Base-by-base conservation (phyloP, 192 early-diverging fungal genomes). In the Coemansia sp. region DNA sequence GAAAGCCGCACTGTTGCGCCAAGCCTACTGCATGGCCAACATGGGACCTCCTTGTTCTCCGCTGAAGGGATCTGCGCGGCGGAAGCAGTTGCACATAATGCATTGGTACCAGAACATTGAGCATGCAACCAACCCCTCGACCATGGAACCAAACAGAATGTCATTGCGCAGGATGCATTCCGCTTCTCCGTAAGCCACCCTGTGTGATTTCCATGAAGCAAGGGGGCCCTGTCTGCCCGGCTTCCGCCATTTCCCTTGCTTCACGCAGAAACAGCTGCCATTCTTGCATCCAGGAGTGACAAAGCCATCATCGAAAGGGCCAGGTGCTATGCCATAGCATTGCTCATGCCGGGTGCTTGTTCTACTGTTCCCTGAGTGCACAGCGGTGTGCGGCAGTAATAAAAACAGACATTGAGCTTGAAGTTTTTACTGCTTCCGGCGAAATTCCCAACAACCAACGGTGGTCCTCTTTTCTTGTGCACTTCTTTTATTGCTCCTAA, bases 361-460 rank as follows among this genome's bases (percentile, higher is more conserved):
- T 18, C 19, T 54, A 54, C 52, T 54, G 52, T 54, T 23, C 21
- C 12, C 23, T 26, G 52, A 26, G 26, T 26, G 3, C 26, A 26
- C 26, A 26, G 26, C 26, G 26, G 7, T 23, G 52, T 10, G 7
- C 7, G 12, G 52, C 52, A 54, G 52, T 54, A 54, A 13, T 9
- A 21, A 3, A 8, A 9, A 26, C 19, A 13, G 52, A 10, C 52
- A 23, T 13, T 10, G 21, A 26, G 26, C 52, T 54, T 3, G 21
- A 13, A 12, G 21, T 13, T 3, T 26, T 9, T 54, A 54, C 52
- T 54, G 52, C 21, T 54, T 26, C 52, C 52, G 52, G 52, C 52
- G 52, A 54, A 54, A 54, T 54, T 54, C 52, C 52, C 52, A 54
- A 54, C 26, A 7, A 23, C 52, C 52, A 54, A 54, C 52, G 52